These are phyloP conservation scores for Artomyces pyxidatus DNA, from an alignment of 768 basidiomycete genomes.

Conservation along the genomic window DNA sequence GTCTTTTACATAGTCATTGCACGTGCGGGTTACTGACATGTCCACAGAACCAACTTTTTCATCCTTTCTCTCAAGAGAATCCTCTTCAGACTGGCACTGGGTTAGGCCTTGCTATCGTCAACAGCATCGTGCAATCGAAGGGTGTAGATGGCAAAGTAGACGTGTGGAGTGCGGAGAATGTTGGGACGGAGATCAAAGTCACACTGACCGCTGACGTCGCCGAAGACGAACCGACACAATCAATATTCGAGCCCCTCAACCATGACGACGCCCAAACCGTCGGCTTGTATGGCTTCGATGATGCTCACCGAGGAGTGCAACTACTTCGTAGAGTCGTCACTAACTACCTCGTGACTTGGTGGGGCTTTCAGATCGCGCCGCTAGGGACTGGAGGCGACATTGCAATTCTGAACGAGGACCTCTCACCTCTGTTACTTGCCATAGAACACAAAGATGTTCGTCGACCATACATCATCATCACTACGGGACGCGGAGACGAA, in stretches of 20 bases:
- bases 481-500: conserved; percentile 60
- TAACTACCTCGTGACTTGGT: conserved; percentile 67
- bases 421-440: conserved; percentile 45
- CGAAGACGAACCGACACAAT: conserved; percentile 26
- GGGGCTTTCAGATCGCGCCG: conserved; percentile 52
- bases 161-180: conserved; percentile 85
- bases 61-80: conserved; percentile 96
- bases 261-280: conserved; percentile 29
- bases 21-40: neutral
- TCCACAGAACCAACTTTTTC: conserved; percentile 84
- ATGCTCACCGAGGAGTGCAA: conserved; percentile 52
- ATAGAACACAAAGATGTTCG: conserved; percentile 47
- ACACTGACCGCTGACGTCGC: conserved; percentile 65
- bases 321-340: conserved; percentile 55
- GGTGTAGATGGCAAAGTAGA: conserved; percentile 88
- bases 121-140: conserved; percentile 80
- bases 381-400: conserved; percentile 54
- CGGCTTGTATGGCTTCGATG: conserved; percentile 67
- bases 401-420: conserved; percentile 75
- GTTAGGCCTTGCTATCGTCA: conserved; percentile 90
- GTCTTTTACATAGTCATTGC: neutral
- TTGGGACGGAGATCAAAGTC: conserved; percentile 88
- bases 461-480: conserved; percentile 70
- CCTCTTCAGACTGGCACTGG: conserved; percentile 90
- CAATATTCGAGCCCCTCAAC: conserved; percentile 20